Conservation (phyloP, 805 yeast species). For the Kodamaea sagamina region DNA sequence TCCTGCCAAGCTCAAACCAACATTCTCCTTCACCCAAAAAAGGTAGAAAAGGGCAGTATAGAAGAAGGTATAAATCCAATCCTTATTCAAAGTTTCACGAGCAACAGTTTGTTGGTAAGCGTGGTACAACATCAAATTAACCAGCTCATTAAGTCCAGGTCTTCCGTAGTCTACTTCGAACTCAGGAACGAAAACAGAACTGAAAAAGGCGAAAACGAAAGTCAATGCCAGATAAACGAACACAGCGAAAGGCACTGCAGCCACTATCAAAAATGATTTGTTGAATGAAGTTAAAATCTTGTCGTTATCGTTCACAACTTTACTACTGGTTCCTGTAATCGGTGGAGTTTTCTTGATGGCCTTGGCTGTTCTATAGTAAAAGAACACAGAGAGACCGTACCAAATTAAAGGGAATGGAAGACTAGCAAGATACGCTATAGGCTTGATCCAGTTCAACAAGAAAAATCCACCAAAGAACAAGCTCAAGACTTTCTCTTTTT, state of each 20-base stretch:
- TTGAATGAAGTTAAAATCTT: background rate
- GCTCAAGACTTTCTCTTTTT: too few species aligned
- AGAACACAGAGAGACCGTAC: constrained; percentile 17
- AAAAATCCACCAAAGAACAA: too few species aligned
- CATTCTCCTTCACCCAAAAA: constrained; percentile 29
- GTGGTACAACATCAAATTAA: background rate
- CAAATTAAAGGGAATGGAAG: constrained; percentile 12
- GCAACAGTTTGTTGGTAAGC: background rate
- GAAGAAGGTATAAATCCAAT: constrained; percentile 8
- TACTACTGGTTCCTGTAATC: constrained; percentile 12
- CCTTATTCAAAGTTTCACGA: background rate
- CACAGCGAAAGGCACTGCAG: background rate
- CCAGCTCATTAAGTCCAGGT: constrained; percentile 1
- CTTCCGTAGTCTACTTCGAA: background rate
- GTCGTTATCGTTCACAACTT: background rate
- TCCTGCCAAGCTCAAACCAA: constrained; percentile 25
- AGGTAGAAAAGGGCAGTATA: constrained; percentile 18
- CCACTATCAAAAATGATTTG: background rate
- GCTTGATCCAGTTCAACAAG: background rate
- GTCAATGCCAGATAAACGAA: background rate
- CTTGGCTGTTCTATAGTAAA: constrained; percentile 26
- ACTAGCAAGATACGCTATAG: background rate
- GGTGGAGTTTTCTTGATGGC: constrained; percentile 29
- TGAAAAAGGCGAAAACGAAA: background rate
- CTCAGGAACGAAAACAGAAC: background rate